phyloP scores from a whole-genome alignment of 805 yeast genomes.

The Cyberlindnera saturnus region DNA sequence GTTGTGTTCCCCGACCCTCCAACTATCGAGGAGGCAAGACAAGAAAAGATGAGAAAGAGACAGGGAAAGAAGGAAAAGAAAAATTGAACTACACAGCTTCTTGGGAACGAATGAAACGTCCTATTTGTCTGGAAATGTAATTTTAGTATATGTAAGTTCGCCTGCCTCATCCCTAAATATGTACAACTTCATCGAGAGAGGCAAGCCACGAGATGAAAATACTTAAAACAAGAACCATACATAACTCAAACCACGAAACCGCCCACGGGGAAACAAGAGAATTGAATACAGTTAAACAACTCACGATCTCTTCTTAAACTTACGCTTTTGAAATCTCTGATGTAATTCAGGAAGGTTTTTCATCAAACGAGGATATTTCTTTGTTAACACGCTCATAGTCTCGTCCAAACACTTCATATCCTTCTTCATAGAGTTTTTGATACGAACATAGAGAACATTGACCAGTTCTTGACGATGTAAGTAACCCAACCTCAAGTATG shows the following conservation, averaged over 20 bases:
- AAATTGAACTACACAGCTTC: no score
- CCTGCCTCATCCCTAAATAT: no score
- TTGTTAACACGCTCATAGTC: constrained; percentile 14
- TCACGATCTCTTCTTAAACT: not conserved
- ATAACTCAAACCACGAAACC: no score
- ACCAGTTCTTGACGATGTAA: constrained; percentile 15
- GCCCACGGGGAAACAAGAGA: no score
- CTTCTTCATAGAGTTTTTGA: constrained; percentile 3
- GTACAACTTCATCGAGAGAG: no score
- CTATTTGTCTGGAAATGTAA: no score
- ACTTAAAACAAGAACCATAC: no score
- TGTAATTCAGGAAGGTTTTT: constrained; percentile 19
- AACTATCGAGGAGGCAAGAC: constrained; percentile 4
- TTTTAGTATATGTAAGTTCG: no score
- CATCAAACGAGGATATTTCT: constrained; percentile 28
- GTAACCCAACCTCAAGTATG: constrained; percentile 25
- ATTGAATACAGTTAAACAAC: no score
- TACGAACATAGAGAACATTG: constrained; percentile 23
- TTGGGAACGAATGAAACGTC: no score
- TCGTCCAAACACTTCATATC: constrained; percentile 8
- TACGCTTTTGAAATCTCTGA: constrained; percentile 4
- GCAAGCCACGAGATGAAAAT: no score
- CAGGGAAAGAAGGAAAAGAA: constrained; percentile 1
- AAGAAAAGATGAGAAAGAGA: constrained; percentile 10
- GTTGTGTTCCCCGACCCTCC: constrained; percentile 16